Base-by-base conservation (phyloP, 371 early-diverging fungal species). In the Apophysomyces elegans region DNA sequence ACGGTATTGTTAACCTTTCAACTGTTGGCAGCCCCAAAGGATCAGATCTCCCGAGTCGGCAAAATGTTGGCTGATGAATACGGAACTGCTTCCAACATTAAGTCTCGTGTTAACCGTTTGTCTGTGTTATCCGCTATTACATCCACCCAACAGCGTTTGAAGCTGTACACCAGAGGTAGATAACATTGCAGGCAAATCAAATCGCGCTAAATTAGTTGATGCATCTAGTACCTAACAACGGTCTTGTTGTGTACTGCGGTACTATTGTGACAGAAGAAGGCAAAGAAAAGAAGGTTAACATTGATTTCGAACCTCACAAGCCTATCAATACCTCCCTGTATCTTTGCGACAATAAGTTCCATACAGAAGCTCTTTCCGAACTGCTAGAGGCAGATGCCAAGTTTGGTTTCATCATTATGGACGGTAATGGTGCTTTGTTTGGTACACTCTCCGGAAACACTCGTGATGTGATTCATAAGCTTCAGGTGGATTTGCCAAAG, bases 31-130 rank as follows among this genome's bases (percentile, higher is more conserved):
- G 85, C 92, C 72, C 97, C 99, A 72, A 87, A 92, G 85, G 96
- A 96, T 84, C 99, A 99, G 80, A 91, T 99, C 65, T 87, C 97
- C 5, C 91, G 91, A 72, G 90, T 92, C 12, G 84, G 88, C 43
- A 95, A 94, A 76, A 98, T 99, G 98, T 89, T 99, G 79, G 95
- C 98, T 38, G 99, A 97, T 78, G 99, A 99, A 89, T 96, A 98
- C 77, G 99, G 99, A 64, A 99, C 99, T 35, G 99, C 99, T n/a
- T 96, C 99, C 74, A 99, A 99, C 88, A 99, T 99, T 80, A 99
- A 99, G 83, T 95, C 96, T 63, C 94, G 99, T 71, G 99, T 99
- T 59, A 99, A 99, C 85, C 88, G 99, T 61, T 88, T 96, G 37
- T 99, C 99, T 38, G 99, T 99, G 13, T 83, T 99, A 61, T 86